phyloP scores from a whole-genome alignment of 2,329 filamentous ascomycete species.

The Podosphaera leucotricha region DNA sequence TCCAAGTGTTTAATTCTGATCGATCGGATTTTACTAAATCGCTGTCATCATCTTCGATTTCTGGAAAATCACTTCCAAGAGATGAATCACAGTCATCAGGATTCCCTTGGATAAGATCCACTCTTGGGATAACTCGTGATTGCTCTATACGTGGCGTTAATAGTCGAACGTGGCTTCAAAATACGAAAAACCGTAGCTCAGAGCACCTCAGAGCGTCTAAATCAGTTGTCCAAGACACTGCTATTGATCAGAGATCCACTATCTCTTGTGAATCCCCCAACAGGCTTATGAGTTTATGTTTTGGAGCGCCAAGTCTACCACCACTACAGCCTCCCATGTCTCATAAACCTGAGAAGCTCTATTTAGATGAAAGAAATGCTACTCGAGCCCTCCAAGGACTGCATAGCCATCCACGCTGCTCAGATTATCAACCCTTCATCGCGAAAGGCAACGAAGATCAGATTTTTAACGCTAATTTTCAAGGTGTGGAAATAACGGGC shows the following conservation, averaged over 20 bases:
- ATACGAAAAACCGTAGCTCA: conserved; percentile 32
- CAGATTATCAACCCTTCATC: conserved; percentile 15
- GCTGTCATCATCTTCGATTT: conserved; percentile 36
- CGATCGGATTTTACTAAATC: conserved; percentile 32
- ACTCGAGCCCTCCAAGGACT: conserved; percentile 35
- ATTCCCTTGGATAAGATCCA: conserved; percentile 40
- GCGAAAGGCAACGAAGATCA: background rate
- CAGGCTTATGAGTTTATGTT: conserved; percentile 26
- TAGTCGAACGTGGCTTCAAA: conserved; percentile 35
- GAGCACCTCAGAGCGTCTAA: conserved; percentile 29
- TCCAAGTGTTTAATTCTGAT: conserved; percentile 23
- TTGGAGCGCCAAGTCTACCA: conserved; percentile 21
- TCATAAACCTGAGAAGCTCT: conserved; percentile 23
- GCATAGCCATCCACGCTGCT: conserved; percentile 26
- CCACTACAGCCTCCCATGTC: conserved; percentile 24
- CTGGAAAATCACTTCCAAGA: conserved; percentile 44
- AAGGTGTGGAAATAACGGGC: background rate
- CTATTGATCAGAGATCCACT: conserved; percentile 25
- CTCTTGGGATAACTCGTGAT: conserved; percentile 36
- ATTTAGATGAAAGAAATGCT: conserved; percentile 21
- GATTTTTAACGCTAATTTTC: too few relatives aligned
- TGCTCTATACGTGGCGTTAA: conserved; percentile 29
- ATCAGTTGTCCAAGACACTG: conserved; percentile 33
- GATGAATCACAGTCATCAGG: conserved; percentile 31
- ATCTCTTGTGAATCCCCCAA: conserved; percentile 34